Conservation (phyloP, 805 yeast genomes). For the Saccharomycopsis microspora region DNA sequence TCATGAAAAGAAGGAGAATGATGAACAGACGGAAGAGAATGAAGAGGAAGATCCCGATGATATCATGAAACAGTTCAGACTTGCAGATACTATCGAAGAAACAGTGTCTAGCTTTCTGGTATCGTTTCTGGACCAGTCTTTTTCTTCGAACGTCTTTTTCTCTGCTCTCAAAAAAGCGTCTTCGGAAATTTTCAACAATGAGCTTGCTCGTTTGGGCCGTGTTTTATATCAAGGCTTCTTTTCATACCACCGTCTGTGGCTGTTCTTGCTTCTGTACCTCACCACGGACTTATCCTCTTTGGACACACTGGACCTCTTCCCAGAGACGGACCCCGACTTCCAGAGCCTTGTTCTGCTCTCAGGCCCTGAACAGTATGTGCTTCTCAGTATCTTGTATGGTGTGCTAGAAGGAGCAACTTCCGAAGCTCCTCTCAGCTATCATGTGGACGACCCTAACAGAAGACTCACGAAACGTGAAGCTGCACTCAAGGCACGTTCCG, state of each 20-base stretch:
- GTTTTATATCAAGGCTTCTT: constrained; percentile 12
- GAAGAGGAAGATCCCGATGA: constrained; percentile 1
- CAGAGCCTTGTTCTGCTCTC: constrained; percentile 23
- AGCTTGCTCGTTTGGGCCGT: constrained; percentile 13
- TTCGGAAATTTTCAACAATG: constrained; percentile 2
- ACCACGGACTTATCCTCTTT: constrained; percentile 9
- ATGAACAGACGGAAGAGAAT: constrained; percentile 5
- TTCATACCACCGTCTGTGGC: constrained; percentile 10
- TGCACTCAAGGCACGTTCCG: constrained; percentile 8
- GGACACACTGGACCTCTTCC: neutral
- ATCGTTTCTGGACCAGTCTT: neutral
- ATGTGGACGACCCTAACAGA: constrained; percentile 1
- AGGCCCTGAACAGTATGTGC: constrained; percentile 18
- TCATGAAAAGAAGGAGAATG: constrained; percentile 7
- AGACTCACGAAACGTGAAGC: constrained; percentile 5
- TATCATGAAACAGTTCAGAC: neutral
- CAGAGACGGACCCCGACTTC: constrained; percentile 20
- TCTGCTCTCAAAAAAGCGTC: neutral
- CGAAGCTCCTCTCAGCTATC: constrained; percentile 16
- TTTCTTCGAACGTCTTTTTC: constrained; percentile 1
- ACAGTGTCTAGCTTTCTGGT: neutral
- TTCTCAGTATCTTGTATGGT: constrained; percentile 31
- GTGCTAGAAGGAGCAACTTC: constrained; percentile 18
- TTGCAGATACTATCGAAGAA: neutral
- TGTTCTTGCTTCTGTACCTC: constrained; percentile 11